Evolutionary conservation across 1,284 basidiomycete genomes (phyloP).

Genomic region (Leccinum pachyderme): DNA sequence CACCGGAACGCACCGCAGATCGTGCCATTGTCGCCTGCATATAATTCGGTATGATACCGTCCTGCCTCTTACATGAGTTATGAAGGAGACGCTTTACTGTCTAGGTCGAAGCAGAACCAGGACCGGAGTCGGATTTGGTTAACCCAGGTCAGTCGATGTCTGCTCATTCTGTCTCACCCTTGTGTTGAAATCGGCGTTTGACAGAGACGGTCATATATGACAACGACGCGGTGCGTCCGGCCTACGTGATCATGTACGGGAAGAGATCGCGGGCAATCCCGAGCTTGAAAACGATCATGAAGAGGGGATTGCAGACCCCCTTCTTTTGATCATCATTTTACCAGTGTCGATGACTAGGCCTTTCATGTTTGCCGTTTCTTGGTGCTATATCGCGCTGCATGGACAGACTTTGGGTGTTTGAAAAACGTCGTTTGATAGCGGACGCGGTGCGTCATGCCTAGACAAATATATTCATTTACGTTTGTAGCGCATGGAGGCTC

Average conservation of each 20-base stretch:
- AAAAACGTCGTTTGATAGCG: not conserved
- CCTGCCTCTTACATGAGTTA: not conserved
- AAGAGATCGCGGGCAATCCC: not conserved
- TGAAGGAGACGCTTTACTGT: not conserved
- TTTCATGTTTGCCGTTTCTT: not conserved
- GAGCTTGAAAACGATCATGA: slow-evolving; percentile 5
- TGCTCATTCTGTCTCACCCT: not conserved
- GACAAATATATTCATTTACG: not conserved
- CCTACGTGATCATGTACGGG: slow-evolving; percentile 18
- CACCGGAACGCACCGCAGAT: slow-evolving; percentile 40
- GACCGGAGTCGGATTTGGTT: slow-evolving; percentile 16
- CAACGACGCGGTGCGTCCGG: slow-evolving; percentile 19
- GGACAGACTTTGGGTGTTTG: not conserved
- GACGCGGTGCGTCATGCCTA: not conserved
- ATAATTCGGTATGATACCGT: slow-evolving; percentile 13
- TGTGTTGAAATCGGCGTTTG: not conserved
- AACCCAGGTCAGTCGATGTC: slow-evolving; percentile 11
- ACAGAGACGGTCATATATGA: slow-evolving; percentile 18
- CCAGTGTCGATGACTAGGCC: not conserved
- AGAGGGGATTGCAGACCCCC: slow-evolving; percentile 1
- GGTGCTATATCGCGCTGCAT: too few relatives aligned
- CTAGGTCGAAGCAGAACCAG: slow-evolving; percentile 15
- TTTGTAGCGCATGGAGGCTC: not conserved
- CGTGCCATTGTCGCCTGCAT: slow-evolving; percentile 5
- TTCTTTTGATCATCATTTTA: slow-evolving; percentile 4